Conservation (phyloP, 1,284 basidiomycete genomes). For the Pascua sp. region DNA sequence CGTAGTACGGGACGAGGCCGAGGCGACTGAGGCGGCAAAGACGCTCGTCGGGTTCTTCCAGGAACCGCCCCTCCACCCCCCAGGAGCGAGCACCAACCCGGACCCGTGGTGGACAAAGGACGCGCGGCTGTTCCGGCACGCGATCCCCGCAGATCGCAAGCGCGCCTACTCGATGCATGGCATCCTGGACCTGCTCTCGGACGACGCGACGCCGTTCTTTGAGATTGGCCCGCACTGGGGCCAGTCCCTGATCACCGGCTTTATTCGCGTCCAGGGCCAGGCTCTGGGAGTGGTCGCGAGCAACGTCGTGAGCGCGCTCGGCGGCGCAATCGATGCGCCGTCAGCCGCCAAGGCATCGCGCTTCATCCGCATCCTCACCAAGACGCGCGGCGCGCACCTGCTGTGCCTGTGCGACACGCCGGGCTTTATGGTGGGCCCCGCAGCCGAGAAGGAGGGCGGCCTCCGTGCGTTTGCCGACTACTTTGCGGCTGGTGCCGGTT, state of each 20-base stretch:
- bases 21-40: conserved; percentile 17
- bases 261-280: conserved; percentile 15
- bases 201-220: conserved; percentile 20
- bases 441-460: conserved; percentile 18
- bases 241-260: conserved; percentile 17
- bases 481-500: conserved; percentile 14
- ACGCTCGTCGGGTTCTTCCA: conserved; percentile 16
- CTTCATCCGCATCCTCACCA: conserved; percentile 18
- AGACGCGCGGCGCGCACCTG: conserved; percentile 14
- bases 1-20: conserved; percentile 15
- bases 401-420: conserved; percentile 20
- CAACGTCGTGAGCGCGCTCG: conserved; percentile 16
- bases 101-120: conserved; percentile 7
- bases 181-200: conserved; percentile 13
- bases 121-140: conserved; percentile 17
- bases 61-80: neutral
- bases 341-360: conserved; percentile 15
- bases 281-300: conserved; percentile 15
- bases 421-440: conserved; percentile 21
- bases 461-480: conserved; percentile 16
- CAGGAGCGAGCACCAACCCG: neutral
- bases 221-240: conserved; percentile 20
- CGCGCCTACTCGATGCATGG: conserved; percentile 20
- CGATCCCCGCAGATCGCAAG: conserved; percentile 17
- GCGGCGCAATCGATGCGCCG: conserved; percentile 16